Evolutionary conservation across 2,329 filamentous ascomycete species (phyloP).

Genomic region (Exophiala sideris): DNA sequence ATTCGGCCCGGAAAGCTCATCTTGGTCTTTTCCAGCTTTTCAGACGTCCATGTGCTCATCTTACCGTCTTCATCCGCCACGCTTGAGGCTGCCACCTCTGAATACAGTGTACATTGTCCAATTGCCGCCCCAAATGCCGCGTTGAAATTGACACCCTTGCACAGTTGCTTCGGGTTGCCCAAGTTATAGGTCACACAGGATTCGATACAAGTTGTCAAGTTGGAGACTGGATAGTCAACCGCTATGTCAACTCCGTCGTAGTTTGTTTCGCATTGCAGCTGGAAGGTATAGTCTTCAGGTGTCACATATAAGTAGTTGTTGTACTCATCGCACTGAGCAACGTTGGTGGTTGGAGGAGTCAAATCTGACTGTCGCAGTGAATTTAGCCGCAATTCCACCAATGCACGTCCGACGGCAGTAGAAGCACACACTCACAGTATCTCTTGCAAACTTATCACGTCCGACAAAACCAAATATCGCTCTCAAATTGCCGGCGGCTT

Average conservation of each 20-base stretch:
- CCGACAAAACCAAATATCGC: slow-evolving; percentile 1
- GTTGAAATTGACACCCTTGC: slow-evolving; percentile 19
- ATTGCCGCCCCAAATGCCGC: slow-evolving; percentile 5
- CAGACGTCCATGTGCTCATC: slow-evolving; percentile 2
- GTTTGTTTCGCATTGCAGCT: slow-evolving; percentile 20
- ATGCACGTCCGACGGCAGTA: neutral
- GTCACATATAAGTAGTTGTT: slow-evolving; percentile 23
- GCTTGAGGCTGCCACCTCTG: slow-evolving; percentile 9
- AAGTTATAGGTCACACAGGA: slow-evolving; percentile 17
- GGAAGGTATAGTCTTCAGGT: slow-evolving; percentile 19
- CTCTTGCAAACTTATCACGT: neutral
- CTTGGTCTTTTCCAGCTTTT: neutral
- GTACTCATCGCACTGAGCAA: slow-evolving; percentile 15
- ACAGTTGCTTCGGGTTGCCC: slow-evolving; percentile 9
- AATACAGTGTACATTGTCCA: slow-evolving; percentile 17
- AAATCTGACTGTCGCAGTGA: slow-evolving; percentile 1
- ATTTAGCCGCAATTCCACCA: neutral
- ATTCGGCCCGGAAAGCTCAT: too few relatives aligned
- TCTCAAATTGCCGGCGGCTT: neutral
- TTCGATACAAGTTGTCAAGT: slow-evolving; percentile 16
- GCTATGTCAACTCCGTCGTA: slow-evolving; percentile 15
- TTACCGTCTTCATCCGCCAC: slow-evolving; percentile 21
- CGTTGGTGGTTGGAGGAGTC: slow-evolving; percentile 11
- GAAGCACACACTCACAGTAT: neutral
- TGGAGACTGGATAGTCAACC: slow-evolving; percentile 4